Evolutionary conservation across 805 yeast genomes (phyloP).

Genomic region (Yamadazyma insecticola): DNA sequence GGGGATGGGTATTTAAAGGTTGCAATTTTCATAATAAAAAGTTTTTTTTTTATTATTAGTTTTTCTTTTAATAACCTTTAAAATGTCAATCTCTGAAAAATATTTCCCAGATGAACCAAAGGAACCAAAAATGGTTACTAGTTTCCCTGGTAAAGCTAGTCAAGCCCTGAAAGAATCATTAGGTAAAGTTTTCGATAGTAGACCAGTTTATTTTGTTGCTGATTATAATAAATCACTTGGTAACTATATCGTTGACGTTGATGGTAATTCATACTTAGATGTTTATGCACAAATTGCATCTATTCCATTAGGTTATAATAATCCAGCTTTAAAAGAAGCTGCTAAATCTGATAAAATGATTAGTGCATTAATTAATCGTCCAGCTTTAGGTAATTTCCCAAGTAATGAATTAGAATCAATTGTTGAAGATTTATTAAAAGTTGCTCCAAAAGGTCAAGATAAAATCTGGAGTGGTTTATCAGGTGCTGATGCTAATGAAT

Average conservation of each 20-base stretch:
- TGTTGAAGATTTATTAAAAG: constrained; percentile 43
- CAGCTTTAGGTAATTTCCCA: constrained; percentile 82
- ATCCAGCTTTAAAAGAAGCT: constrained; percentile 65
- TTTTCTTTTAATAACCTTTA: constrained; percentile 1
- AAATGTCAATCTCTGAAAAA: constrained; percentile 41
- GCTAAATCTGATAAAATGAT: constrained; percentile 69
- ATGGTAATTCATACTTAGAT: constrained; percentile 72
- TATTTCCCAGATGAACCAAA: constrained; percentile 81
- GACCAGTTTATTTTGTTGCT: constrained; percentile 70
- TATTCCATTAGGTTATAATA: constrained; percentile 80
- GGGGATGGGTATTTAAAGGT: neutral
- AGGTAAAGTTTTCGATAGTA: constrained; percentile 60
- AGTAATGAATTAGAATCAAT: constrained; percentile 63
- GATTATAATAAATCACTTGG: constrained; percentile 74
- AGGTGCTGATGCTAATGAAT: constrained; percentile 86
- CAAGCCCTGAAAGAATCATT: constrained; percentile 48
- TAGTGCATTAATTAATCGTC: constrained; percentile 73
- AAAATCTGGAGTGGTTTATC: constrained; percentile 76
- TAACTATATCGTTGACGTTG: constrained; percentile 76
- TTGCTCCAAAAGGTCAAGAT: constrained; percentile 75
- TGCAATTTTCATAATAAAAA: too few species aligned
- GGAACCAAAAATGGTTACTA: constrained; percentile 58
- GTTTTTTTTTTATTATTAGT: neutral
- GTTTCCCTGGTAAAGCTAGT: constrained; percentile 76
- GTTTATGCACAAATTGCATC: constrained; percentile 83